These are phyloP conservation scores for Cyclocybe cylindracea DNA, from an alignment of 768 basidiomycete genomes.

Conservation along the genomic window DNA sequence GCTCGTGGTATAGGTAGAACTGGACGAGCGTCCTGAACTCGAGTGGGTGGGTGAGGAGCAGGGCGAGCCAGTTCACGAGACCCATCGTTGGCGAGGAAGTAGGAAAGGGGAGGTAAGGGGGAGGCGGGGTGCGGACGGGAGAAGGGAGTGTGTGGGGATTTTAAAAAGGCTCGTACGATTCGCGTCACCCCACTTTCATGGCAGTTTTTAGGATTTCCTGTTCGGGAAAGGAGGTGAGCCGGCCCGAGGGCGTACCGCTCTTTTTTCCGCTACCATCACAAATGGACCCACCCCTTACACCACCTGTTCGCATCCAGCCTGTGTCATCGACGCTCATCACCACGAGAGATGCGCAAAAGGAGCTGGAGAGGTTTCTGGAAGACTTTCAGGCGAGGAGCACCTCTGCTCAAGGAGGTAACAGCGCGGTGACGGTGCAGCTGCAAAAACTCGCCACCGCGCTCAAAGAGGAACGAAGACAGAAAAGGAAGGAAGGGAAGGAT, in stretches of 20 bases:
- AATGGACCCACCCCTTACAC: constrained; percentile 51
- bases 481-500: constrained; percentile 18
- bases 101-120: neutral
- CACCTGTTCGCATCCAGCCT: constrained; percentile 48
- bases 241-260: constrained; percentile 3
- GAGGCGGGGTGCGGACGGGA: neutral
- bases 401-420: constrained; percentile 50
- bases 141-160: neutral
- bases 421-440: constrained; percentile 58
- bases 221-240: neutral
- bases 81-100: constrained; percentile 41
- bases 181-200: constrained; percentile 11
- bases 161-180: constrained; percentile 17
- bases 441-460: constrained; percentile 56
- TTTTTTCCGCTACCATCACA: constrained; percentile 12
- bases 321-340: constrained; percentile 36
- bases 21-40: constrained; percentile 86
- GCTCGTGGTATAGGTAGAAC: constrained; percentile 81
- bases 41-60: constrained; percentile 75
- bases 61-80: constrained; percentile 57
- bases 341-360: constrained; percentile 38
- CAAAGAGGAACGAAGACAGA: constrained; percentile 45
- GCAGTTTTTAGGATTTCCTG: constrained; percentile 2
- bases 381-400: constrained; percentile 50
- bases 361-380: constrained; percentile 46